Evolutionary conservation across 2,329 filamentous ascomycete species (phyloP), one percentile per base, ranked within the genome.

Genomic region (Paracorniculantispora psalliotae): DNA sequence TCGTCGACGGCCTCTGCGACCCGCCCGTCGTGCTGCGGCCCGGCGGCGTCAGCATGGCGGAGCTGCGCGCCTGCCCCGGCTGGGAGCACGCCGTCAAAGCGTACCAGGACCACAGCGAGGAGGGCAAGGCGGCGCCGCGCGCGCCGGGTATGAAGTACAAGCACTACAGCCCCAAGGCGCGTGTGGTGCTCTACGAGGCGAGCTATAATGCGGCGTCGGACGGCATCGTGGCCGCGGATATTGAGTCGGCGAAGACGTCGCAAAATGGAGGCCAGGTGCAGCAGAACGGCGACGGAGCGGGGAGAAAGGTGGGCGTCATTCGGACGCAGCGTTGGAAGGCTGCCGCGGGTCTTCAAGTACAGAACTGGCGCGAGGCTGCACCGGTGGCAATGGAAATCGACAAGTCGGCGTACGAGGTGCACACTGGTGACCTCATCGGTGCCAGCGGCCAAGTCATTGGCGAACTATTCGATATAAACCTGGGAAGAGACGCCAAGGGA

Each of bases 101-200:
- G 12, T 97, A 97, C 72, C 86, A 88, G 68, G 91, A 96, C 67
- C 81, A 82, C 59, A 84, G 85, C 17, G 84, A 91, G 66, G 79
- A 83, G 21, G 87, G 83, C 5, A 84, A 82, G 53, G 77, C 71
- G 1, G 81, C 82, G 10, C 94, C 94, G 0, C 81, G 91, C 59
- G 94, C 94, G 1, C 94, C 94, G 0, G 94, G 94, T 1, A 99
- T 99, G 94, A 99, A 99, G 75, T 99, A 99, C 72, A 91, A 94
- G 70, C 94, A 99, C 71, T 99, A 99, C 69, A 96, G 92, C 46
- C 94, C 94, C 1, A 90, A 87, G 71, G 96, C 94, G 1, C 85
- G 81, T 48, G 92, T 99, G 2, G 77, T 96, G 15, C 78, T 97
- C 1, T 96, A 92, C 69, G 91, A 96, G 70, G 74, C 82, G 26